phyloP scores from a whole-genome alignment of 2,329 filamentous ascomycete genomes.

The Dichotomopilus funicola region DNA sequence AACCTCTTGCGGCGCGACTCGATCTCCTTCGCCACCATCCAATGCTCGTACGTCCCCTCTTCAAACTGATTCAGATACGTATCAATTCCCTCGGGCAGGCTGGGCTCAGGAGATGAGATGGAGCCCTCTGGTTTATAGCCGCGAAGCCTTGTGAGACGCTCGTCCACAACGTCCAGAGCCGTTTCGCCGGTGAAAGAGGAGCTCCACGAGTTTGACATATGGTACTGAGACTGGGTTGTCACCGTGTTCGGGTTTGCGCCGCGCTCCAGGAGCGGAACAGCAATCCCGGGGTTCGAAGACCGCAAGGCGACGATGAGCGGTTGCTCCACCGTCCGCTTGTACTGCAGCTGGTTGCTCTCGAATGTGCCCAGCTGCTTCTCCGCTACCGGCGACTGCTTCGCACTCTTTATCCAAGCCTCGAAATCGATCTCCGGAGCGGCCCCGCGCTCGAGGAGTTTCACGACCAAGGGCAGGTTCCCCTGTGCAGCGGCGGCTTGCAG shows the following conservation, averaged over 20 bases:
- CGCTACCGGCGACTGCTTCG: conserved; percentile 38
- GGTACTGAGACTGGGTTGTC: conserved; percentile 33
- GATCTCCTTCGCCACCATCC: conserved; percentile 40
- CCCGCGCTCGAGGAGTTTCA: conserved; percentile 58
- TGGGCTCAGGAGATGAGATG: conserved; percentile 25
- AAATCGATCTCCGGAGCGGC: conserved; percentile 55
- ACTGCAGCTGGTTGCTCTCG: conserved; percentile 45
- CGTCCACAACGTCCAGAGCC: conserved; percentile 55
- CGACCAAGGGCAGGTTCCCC: conserved; percentile 45
- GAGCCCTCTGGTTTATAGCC: conserved; percentile 35
- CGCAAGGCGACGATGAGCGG: conserved; percentile 59
- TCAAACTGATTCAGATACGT: conserved; percentile 48
- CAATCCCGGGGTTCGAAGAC: conserved; percentile 41
- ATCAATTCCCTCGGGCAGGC: conserved; percentile 33
- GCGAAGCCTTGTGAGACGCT: conserved; percentile 44
- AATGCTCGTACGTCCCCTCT: conserved; percentile 55
- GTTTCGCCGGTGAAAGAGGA: conserved; percentile 37
- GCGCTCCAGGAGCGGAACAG: conserved; percentile 51
- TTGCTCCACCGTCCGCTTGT: conserved; percentile 47
- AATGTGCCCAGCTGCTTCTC: conserved; percentile 32
- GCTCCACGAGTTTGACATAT: conserved; percentile 31
- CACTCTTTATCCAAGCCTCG: conserved; percentile 49
- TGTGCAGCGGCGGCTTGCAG: conserved; percentile 53
- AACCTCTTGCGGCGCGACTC: conserved; percentile 28
- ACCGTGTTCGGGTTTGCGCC: conserved; percentile 62